Evolutionary conservation across 2,329 filamentous ascomycete genomes (phyloP), one percentile per base, ranked within the genome.

Genomic region (Aureobasidium sp.): DNA sequence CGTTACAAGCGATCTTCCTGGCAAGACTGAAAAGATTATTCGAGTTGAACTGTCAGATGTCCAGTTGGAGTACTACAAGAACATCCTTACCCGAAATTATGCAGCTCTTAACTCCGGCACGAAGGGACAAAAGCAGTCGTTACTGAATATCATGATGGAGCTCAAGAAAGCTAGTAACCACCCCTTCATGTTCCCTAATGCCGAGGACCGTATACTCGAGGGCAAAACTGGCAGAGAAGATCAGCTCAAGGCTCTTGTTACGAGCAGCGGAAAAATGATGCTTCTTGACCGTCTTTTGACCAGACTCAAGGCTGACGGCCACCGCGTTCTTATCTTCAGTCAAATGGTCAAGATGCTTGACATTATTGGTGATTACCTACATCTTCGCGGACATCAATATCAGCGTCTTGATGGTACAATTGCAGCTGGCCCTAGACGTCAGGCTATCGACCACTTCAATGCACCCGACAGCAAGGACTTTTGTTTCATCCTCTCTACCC

Each of bases 311-410:
- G 88, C 85, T 61, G 93, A 98, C 64, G 89, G 88, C 42, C 93
- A 98, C 70, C 88, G 93, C 52, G 94, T 98, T 11, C 74, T 98
- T 58, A 97, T 98, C 59, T 98, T 98, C 75, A 97, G 91, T 68
- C 93, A 98, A 67, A 98, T 98, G 93, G 94, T 98, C 30, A 94
- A 89, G 66, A 97, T 98, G 87, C 79, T 98, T 19, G 90, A 98
- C 64, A 93, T 98, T 50, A 78, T 98, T 1, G 88, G 89, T 40
- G 91, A 98, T 63, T 98, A 98, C 66, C 81, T 97, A 59, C 87
- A 89, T 48, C 80, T 93, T 50, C 86, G 93, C 58, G 90, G 90
- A n/a, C 94, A 97, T 69, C 84, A 93, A 55, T 97, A 93, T 65
- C 94, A 98, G 66, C 82, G 93, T 16, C 80, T 98, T 6, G 93